phyloP scores from a whole-genome alignment of 164 flowering plant genomes.

The Vitis amurensis region DNA sequence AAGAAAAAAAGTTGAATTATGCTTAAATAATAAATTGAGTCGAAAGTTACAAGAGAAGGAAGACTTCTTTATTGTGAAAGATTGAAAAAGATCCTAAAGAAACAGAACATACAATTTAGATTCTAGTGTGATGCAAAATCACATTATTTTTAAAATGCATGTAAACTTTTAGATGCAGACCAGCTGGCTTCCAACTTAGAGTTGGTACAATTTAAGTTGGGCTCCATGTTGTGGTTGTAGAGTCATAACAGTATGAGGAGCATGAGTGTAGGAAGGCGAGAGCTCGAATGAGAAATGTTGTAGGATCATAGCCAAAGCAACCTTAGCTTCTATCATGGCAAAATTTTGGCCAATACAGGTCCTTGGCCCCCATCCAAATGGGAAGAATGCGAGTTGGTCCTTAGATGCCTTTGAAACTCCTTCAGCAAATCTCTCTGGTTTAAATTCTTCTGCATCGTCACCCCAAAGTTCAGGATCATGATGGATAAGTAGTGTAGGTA shows the following conservation, averaged over 20 bases:
- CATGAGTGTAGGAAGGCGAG: conserved; percentile 16
- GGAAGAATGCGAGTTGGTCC: conserved; percentile 29
- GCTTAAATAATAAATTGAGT: too few relatives aligned
- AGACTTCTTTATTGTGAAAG: too few relatives aligned
- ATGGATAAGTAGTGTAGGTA: conserved; percentile 37
- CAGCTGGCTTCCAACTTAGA: conserved; percentile 12
- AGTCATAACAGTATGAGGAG: conserved; percentile 24
- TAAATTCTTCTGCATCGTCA: conserved; percentile 44
- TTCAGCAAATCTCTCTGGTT: conserved; percentile 53
- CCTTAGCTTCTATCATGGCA: too few relatives aligned
- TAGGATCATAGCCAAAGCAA: too few relatives aligned
- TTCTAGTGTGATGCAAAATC: not conserved
- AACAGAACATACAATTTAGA: not conserved
- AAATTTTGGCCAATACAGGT: conserved; percentile 20
- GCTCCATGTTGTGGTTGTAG: conserved; percentile 45
- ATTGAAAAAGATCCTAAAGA: too few relatives aligned
- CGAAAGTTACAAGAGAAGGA: too few relatives aligned
- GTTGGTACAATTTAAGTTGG: conserved; percentile 27
- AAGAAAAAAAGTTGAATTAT: too few relatives aligned
- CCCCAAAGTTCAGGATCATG: conserved; percentile 43
- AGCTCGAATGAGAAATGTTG: too few relatives aligned
- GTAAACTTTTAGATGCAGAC: not conserved
- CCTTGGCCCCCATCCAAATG: conserved; percentile 40
- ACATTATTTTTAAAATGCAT: not conserved
- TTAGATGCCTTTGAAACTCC: conserved; percentile 45